Conservation (phyloP, 2,329 filamentous ascomycete genomes). For the Rutstroemia sp. region DNA sequence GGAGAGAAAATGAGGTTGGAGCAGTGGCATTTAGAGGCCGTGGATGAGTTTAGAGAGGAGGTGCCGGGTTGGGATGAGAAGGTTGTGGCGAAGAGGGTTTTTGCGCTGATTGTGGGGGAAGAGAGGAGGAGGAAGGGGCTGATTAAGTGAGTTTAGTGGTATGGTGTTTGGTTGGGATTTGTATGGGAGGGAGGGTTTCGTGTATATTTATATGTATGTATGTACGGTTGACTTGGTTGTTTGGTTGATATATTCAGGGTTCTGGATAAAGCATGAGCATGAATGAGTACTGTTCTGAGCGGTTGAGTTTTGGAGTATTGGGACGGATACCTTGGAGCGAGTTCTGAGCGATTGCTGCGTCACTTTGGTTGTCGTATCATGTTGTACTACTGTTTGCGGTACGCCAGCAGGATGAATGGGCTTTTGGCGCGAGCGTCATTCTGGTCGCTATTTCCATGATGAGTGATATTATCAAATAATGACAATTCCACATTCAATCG, state of each 20-base stretch:
- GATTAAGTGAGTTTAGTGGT: conserved; percentile 11
- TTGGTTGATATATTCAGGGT: too few relatives aligned
- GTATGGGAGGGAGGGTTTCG: not conserved
- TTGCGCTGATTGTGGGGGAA: conserved; percentile 24
- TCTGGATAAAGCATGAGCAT: too few relatives aligned
- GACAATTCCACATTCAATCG: too few relatives aligned
- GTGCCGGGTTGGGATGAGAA: conserved; percentile 30
- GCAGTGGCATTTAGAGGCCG: conserved; percentile 30
- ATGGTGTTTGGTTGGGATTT: not conserved
- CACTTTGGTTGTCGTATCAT: not conserved
- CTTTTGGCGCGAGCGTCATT: too few relatives aligned
- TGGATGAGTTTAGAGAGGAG: conserved; percentile 26
- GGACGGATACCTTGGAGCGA: not conserved
- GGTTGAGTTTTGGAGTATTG: not conserved
- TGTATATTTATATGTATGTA: not conserved
- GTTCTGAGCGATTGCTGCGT: not conserved
- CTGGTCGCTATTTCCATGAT: too few relatives aligned
- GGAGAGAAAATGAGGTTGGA: conserved; percentile 24
- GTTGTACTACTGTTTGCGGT: too few relatives aligned
- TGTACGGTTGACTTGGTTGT: not conserved
- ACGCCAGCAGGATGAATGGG: too few relatives aligned
- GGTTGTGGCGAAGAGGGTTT: conserved; percentile 27
- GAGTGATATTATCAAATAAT: too few relatives aligned
- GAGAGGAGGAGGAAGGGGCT: conserved; percentile 16
- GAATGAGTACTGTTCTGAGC: not conserved